Conservation (phyloP, 1,284 basidiomycete genomes). For the Cryptococcus amylolentus region DNA sequence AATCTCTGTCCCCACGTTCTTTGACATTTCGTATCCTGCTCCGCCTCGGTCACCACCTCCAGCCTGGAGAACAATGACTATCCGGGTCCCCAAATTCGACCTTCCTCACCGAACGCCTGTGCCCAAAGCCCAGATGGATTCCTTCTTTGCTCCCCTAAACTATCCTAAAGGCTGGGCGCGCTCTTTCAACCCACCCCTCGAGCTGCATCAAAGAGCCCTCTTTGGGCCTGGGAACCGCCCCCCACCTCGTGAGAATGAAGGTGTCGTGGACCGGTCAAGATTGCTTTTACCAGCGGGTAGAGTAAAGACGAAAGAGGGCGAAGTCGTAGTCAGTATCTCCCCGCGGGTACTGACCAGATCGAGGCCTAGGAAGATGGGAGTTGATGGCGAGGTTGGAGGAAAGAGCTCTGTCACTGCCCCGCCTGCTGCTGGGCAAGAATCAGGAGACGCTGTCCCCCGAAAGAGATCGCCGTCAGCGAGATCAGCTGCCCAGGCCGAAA, state of each 20-base stretch:
- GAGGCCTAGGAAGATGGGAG: constrained; percentile 41
- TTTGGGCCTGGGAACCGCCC: too few relatives aligned
- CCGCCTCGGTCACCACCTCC: constrained; percentile 49
- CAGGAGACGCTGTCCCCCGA: too few relatives aligned
- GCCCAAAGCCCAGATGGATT: constrained; percentile 3
- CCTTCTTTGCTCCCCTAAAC: too few relatives aligned
- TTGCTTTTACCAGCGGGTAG: constrained; percentile 57
- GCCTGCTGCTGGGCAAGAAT: not conserved
- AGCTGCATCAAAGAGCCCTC: constrained; percentile 59
- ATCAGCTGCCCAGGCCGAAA: constrained; percentile 26
- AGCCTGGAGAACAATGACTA: constrained; percentile 57
- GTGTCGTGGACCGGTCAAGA: constrained; percentile 56
- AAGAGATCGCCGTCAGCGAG: constrained; percentile 13
- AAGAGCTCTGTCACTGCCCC: not conserved
- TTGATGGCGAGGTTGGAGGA: not conserved
- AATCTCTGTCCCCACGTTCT: constrained; percentile 19
- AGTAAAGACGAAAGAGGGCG: not conserved
- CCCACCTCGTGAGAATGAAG: not conserved
- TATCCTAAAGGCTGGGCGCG: constrained; percentile 63
- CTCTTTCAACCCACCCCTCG: constrained; percentile 71
- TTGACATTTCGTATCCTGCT: constrained; percentile 38
- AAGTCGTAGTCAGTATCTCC: constrained; percentile 32
- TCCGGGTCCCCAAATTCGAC: constrained; percentile 59
- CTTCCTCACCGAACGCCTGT: not conserved
- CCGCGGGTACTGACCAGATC: constrained; percentile 29